phyloP scores from a whole-genome alignment of 2,329 filamentous ascomycete species.

The Colletotrichum zoysiae region DNA sequence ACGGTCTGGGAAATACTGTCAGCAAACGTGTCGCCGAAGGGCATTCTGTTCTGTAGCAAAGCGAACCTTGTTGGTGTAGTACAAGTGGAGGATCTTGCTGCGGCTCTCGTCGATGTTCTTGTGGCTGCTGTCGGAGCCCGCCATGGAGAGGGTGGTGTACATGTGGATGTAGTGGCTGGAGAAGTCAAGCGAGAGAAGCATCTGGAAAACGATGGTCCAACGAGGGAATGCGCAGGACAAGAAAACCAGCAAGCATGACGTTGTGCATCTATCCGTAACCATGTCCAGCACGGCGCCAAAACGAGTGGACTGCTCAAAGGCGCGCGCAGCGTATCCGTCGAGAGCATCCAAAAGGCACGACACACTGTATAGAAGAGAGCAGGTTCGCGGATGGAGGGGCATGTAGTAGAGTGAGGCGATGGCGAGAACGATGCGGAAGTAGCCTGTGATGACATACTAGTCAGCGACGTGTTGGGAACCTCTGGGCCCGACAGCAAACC shows the following conservation, averaged over 20 bases:
- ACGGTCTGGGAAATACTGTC: constrained; percentile 72
- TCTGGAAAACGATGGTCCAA: constrained; percentile 95
- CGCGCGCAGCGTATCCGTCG: constrained; percentile 87
- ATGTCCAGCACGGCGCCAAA: constrained; percentile 98
- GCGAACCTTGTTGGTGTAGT: constrained; percentile 93
- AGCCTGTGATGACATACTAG: constrained; percentile 64
- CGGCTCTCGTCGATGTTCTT: constrained; percentile 92
- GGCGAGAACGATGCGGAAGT: constrained; percentile 82
- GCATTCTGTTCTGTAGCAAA: background rate
- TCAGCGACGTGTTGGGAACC: constrained; percentile 5
- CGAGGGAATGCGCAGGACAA: constrained; percentile 93
- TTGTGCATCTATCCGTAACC: constrained; percentile 98
- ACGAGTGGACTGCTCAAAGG: constrained; percentile 89
- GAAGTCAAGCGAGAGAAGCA: constrained; percentile 90
- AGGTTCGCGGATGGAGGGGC: constrained; percentile 97
- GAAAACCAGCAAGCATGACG: constrained; percentile 94
- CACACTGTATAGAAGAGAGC: constrained; percentile 89
- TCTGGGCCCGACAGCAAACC: constrained; percentile 43
- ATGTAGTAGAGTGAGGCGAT: constrained; percentile 98
- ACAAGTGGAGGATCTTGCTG: constrained; percentile 91
- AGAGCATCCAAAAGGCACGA: constrained; percentile 96
- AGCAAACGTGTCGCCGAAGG: constrained; percentile 21
- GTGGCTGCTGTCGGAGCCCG: constrained; percentile 83
- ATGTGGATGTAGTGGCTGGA: constrained; percentile 99
- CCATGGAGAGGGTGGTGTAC: constrained; percentile 94